Evolutionary conservation across 2,329 filamentous ascomycete genomes (phyloP), one percentile per base, ranked within the genome.

Genomic region (Colletotrichum nymphaeae): DNA sequence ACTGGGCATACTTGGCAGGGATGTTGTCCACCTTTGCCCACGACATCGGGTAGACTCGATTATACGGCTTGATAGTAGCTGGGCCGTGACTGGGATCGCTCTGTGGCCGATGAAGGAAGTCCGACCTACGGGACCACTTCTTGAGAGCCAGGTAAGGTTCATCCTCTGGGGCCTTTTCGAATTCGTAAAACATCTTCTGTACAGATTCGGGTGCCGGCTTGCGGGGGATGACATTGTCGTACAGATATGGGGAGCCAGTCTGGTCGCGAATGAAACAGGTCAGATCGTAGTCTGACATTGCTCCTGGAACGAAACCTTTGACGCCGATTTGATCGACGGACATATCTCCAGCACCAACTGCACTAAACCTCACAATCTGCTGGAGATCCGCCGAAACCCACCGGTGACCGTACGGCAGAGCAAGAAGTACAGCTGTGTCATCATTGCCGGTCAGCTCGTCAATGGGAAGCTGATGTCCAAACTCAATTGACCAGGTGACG

Each of bases 61-160:
- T 76, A 76, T 86, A 88, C 42, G 76, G 83, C 69, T 86, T 90
- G 1, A 78, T 80, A 16, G 84, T 84, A 1, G 80, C 74, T 1
- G 75, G 68, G 11, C 67, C 32, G 32, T 68, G 62, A 4, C 42
- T 14, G 1, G 76, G 49, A 35, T 77, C 73, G 53, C 73, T 1
- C 0, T 63, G 35, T 5, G 63, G 77, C 1, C 65, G 80, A 74
- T 92, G 90, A 5, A 94, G 84, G 62, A 92, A 91, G 76, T 93
- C 91, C 3, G 84, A 83, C 56, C 90, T 86, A 68, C 86, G 88
- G 0, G 90, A 87, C 79, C 89, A 89, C 55, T 80, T 85, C 22
- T 76, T 80, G 0, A 91, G 77, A 2, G 82, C 81, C 2, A 92
- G 73, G 76, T 91, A 90, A 0, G 87, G 83, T 0, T 79, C 80